Evolutionary conservation across 1,139 yeast genomes (phyloP).

Genomic region (Suhomyces atakaporum): DNA sequence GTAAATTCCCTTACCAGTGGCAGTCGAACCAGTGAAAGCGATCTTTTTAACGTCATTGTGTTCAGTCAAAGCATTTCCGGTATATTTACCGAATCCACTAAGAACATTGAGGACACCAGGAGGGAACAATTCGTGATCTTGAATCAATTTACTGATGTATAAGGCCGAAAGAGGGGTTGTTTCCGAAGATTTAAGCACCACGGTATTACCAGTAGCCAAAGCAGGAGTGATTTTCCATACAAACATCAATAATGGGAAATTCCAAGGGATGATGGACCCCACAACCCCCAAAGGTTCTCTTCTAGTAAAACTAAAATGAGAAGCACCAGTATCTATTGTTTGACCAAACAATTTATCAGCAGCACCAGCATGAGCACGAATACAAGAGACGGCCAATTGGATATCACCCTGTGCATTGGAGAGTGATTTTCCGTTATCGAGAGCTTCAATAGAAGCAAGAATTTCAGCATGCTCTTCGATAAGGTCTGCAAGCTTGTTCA

Average conservation of each 20-base stretch:
- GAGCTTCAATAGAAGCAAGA: slow-evolving; percentile 12
- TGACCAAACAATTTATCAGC: slow-evolving; percentile 23
- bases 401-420: slow-evolving; percentile 18
- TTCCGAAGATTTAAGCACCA: slow-evolving; percentile 80
- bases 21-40: slow-evolving; percentile 87
- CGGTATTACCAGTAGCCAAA: slow-evolving; percentile 77
- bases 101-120: slow-evolving; percentile 76
- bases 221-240: slow-evolving; percentile 89
- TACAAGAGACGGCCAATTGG: slow-evolving; percentile 19
- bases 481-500: slow-evolving; percentile 13
- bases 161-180: slow-evolving; percentile 82
- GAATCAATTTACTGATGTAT: slow-evolving; percentile 57
- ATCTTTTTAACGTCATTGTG: slow-evolving; percentile 73
- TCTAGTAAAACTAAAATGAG: slow-evolving; percentile 29
- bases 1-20: slow-evolving; percentile 77
- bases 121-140: slow-evolving; percentile 71
- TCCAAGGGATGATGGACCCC: slow-evolving; percentile 87
- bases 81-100: slow-evolving; percentile 76
- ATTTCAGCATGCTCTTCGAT: slow-evolving; percentile 12
- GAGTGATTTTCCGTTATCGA: slow-evolving; percentile 14
- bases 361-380: slow-evolving; percentile 23
- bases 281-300: slow-evolving; percentile 77
- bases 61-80: slow-evolving; percentile 71
- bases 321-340: slow-evolving; percentile 22
- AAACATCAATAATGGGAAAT: slow-evolving; percentile 83